Percentiles rank a stretch among this genome's conserved stretches.
These are phyloP conservation scores for Claviceps sp. DNA, from an alignment of 2,329 filamentous ascomycete genomes.

Conservation along the genomic window DNA sequence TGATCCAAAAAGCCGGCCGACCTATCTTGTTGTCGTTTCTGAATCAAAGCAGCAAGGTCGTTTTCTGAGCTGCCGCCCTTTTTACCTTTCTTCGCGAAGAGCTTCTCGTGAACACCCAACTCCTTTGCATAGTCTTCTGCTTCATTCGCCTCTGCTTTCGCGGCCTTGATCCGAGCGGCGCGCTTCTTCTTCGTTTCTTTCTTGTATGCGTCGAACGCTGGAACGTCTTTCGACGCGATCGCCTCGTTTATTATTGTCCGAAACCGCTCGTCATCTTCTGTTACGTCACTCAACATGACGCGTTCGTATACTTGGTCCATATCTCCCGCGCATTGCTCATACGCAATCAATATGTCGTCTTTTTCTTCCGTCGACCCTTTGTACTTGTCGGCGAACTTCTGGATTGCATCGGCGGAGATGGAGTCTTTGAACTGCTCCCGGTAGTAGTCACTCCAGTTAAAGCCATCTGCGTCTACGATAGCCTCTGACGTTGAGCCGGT, in stretches of 20 bases:
- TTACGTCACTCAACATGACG: conserved; percentile 76
- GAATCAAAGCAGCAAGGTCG: conserved; percentile 60
- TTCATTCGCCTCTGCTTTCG: conserved; percentile 54
- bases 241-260: conserved; percentile 67
- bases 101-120: conserved; percentile 57
- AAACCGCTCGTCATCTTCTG: conserved; percentile 79
- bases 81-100: conserved; percentile 44
- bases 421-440: conserved; percentile 68
- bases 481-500: conserved; percentile 83
- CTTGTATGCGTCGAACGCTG: conserved; percentile 54
- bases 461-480: conserved; percentile 63
- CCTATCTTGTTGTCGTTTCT: conserved; percentile 53
- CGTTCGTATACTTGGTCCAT: conserved; percentile 66
- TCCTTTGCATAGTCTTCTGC: conserved; percentile 65
- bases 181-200: conserved; percentile 57
- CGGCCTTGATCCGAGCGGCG: conserved; percentile 44
- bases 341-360: conserved; percentile 63
- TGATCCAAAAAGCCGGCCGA: conserved; percentile 52
- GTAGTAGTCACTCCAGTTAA: conserved; percentile 88
- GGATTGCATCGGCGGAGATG: conserved; percentile 61
- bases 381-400: conserved; percentile 64
- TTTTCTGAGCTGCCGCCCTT: conserved; percentile 31
- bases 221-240: conserved; percentile 55
- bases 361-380: conserved; percentile 78
- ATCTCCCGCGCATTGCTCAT: conserved; percentile 57